Conservation (phyloP, 2,329 filamentous ascomycete species). For the Lasiodiplodia theobromae region DNA sequence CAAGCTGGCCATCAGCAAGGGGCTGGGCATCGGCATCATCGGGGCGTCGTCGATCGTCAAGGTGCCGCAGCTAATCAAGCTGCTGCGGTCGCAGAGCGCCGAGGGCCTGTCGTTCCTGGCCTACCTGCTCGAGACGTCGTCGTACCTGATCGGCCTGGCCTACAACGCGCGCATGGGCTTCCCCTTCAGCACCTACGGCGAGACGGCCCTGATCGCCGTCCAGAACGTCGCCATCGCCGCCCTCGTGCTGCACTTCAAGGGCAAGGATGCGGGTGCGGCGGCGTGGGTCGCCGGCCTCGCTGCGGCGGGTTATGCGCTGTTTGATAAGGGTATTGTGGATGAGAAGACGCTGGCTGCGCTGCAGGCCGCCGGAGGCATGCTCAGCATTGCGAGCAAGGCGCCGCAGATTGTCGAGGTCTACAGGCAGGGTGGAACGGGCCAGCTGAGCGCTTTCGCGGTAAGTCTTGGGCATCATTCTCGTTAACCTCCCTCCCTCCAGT, state of each 20-base stretch:
- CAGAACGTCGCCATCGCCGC: constrained; percentile 92
- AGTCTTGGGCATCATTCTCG: constrained; percentile 49
- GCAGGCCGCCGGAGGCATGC: constrained; percentile 81
- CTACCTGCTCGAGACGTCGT: constrained; percentile 88
- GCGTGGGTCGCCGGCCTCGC: constrained; percentile 81
- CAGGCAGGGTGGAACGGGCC: constrained; percentile 85
- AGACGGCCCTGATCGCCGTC: constrained; percentile 87
- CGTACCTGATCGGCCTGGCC: constrained; percentile 86
- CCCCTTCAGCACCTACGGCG: constrained; percentile 95
- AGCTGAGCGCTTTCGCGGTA: constrained; percentile 95
- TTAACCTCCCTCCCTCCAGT: background rate
- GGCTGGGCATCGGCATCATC: constrained; percentile 91
- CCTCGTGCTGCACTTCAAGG: constrained; percentile 84
- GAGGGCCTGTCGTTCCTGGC: constrained; percentile 87
- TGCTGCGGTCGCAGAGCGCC: constrained; percentile 79
- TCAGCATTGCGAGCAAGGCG: constrained; percentile 89
- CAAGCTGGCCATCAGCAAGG: constrained; percentile 91
- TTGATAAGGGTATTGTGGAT: constrained; percentile 70
- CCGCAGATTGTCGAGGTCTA: constrained; percentile 92
- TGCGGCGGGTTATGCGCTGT: constrained; percentile 72
- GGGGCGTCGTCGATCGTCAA: constrained; percentile 91
- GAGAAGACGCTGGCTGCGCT: constrained; percentile 73
- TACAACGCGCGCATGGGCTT: constrained; percentile 93
- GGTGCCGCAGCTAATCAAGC: constrained; percentile 94
- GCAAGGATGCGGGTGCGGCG: constrained; percentile 71